Base-by-base conservation (phyloP, 805 yeast genomes). In the Wickerhamomyces canadensis region DNA sequence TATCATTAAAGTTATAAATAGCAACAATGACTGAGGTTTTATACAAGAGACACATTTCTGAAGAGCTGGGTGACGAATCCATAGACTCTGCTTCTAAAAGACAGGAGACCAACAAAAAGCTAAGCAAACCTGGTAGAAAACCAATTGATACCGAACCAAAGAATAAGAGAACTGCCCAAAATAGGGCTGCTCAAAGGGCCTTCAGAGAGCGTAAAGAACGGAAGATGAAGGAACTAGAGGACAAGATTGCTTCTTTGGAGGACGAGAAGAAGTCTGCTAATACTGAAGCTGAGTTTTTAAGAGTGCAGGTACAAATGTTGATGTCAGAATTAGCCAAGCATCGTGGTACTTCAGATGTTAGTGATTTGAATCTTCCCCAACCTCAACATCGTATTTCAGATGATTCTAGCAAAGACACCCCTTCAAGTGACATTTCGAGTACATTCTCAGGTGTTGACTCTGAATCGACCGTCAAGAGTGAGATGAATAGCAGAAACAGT, bases 141-240 rank as follows among this genome's bases (percentile, higher is more conserved):
- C 89, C 86, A 0, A 65, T 83, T 36, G 72, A 67, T 13, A 76
- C 81, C 8, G 95, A 87, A 49, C 89, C 94, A 8, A 87, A 83
- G 56, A 79, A 78, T 52, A 91, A 86, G 68, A 71, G 98, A 50
- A 87, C 95, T 13, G 97, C 97, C 3, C 98, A 93, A 64, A 91
- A 93, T 60, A 74, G 98, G 52, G 97, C 97, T 4, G 98, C 98
- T n/a, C 98, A 93, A 62, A 70, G 98, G 38, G 98, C 98, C 6
- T 91, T 87, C 62, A 70, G 98, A 40, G 98, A 93, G 62, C 76
- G 98, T 43, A 91, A 91, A 59, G 98, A 91, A 60, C 72, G 71
- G 35, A 86, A 84, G 54, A 74, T 93, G 79, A 76, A 78, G 54
- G 95, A 87, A 46, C 68, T 91, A 43, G 96, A 89, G 57, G 79